Evolutionary conservation across 2,329 filamentous ascomycete species (phyloP), one percentile per base, ranked within the genome.

Genomic region (Sarocladiaceae sp.): DNA sequence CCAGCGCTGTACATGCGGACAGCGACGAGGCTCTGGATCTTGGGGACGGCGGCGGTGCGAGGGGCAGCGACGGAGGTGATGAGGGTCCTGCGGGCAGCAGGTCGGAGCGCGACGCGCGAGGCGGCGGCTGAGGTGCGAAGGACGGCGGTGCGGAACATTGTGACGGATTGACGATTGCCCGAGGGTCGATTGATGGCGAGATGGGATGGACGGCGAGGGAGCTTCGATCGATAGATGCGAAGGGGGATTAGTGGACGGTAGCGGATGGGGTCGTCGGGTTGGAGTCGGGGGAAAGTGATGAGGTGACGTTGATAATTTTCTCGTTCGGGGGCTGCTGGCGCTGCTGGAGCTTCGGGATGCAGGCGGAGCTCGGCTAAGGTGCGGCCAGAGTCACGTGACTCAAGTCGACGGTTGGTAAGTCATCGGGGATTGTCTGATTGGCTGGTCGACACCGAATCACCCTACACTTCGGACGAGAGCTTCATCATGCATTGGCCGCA

Each of bases 111-210:
- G 59, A 65, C 65, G 63, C 73, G 68, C 62, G 74, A 67, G 53
- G 73, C 66, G 56, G 63, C 68, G 64, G 83, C 78, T 66, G 85
- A 79, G 61, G 86, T 84, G 70, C 85, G 85, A 73, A 91, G 74
- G 66, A 93, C 69, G 63, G 86, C 83, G 68, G 86, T 82, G 73
- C 91, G 87, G 78, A 96, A 89, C 91, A 97, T 97, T 43, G 43
- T 58, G 50, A 42, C 23, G 34, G 23, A 23, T 26, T 34, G 37
- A 33, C 15, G 34, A 29, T 26, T 34, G 39, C n/a, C 44, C 45
- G 47, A 41, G 20, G 33, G 32, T 23, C 32, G 43, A 50, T 48
- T 51, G 47, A 45, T 19, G 15, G 33, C 15, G 33, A 35, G 33
- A 19, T 18, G 15, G 15, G 9, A 19, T 18, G 33, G 26, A n/a